phyloP scores from a whole-genome alignment of 2,329 filamentous ascomycete genomes.

The Cladophialophora chaetospira region DNA sequence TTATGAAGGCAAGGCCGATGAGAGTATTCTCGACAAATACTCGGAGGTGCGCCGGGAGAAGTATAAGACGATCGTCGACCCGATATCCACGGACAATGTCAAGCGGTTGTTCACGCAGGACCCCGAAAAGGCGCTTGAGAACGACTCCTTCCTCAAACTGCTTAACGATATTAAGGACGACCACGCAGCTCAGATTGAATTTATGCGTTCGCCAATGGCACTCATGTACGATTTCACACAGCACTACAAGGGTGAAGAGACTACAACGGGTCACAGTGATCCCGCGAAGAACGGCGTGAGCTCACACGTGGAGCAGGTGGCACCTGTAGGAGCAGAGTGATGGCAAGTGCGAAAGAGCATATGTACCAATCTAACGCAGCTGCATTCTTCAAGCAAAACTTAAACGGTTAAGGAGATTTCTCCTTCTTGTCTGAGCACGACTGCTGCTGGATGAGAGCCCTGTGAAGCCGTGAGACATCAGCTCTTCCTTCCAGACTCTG shows the following conservation, averaged over 20 bases:
- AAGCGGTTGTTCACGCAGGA: slow-evolving; percentile 40
- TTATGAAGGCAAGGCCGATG: slow-evolving; percentile 42
- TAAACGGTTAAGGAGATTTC: too few species aligned
- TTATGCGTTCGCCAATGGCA: slow-evolving; percentile 21
- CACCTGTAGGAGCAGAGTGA: slow-evolving; percentile 9
- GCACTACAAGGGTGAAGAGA: slow-evolving; percentile 20
- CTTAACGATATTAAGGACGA: slow-evolving; percentile 40
- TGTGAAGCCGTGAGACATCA: too few species aligned
- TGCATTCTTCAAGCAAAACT: too few species aligned
- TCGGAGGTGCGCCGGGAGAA: slow-evolving; percentile 44
- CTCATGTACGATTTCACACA: slow-evolving; percentile 29
- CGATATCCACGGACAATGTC: slow-evolving; percentile 47
- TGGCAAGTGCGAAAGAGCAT: background rate
- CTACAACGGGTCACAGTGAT: background rate
- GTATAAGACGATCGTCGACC: slow-evolving; percentile 44
- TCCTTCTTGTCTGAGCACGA: too few species aligned
- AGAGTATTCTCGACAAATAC: slow-evolving; percentile 49
- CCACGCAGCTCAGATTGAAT: slow-evolving; percentile 29
- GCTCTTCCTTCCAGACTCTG: too few species aligned
- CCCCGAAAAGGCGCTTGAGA: slow-evolving; percentile 40
- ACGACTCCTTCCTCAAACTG: slow-evolving; percentile 42
- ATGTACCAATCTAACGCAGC: too few species aligned
- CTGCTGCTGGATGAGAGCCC: too few species aligned
- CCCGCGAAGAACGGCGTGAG: slow-evolving; percentile 8
- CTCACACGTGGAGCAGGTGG: slow-evolving; percentile 17